Percentiles rank a stretch among this genome's conserved stretches.
Evolutionary conservation across 1,284 basidiomycete species (phyloP).

Genomic region (Cryptococcus deneoformans): DNA sequence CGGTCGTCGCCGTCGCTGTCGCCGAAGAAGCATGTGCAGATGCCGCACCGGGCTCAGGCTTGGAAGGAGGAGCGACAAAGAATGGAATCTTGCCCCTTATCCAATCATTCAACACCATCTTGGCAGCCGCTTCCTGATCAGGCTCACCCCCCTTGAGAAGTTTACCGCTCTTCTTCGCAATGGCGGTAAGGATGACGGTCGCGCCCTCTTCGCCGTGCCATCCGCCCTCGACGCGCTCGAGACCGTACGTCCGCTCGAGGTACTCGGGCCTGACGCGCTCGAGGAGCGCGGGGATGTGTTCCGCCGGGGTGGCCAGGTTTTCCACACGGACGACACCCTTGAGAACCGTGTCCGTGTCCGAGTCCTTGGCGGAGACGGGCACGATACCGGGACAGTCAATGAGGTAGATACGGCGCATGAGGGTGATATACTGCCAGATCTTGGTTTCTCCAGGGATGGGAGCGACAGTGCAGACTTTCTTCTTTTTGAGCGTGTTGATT

Average conservation of each 20-base stretch:
- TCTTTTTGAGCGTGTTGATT: constrained; percentile 98
- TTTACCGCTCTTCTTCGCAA: constrained; percentile 89
- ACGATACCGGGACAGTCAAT: constrained; percentile 99
- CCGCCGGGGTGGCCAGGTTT: constrained; percentile 88
- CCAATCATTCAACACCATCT: constrained; percentile 97
- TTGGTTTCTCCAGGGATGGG: constrained; percentile 99
- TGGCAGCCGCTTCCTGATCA: constrained; percentile 87
- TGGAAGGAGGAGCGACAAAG: constrained; percentile 53
- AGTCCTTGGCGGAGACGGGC: constrained; percentile 84
- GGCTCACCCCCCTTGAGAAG: constrained; percentile 97
- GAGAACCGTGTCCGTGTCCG: constrained; percentile 88
- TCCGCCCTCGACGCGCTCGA: constrained; percentile 58
- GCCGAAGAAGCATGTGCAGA: constrained; percentile 11
- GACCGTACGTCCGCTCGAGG: constrained; percentile 83
- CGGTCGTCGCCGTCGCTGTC: background rate
- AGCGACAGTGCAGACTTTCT: constrained; percentile 96
- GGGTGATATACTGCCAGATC: constrained; percentile 99
- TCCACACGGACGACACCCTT: constrained; percentile 98
- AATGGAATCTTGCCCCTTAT: constrained; percentile 75
- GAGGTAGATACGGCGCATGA: constrained; percentile 94
- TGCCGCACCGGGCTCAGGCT: constrained; percentile 25
- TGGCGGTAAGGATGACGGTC: constrained; percentile 75
- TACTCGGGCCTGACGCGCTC: constrained; percentile 89
- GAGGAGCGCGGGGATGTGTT: constrained; percentile 87
- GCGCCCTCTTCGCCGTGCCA: constrained; percentile 55